phyloP scores from a whole-genome alignment of 176 grass and related monocot species.

The Alopecurus myosuroides region DNA sequence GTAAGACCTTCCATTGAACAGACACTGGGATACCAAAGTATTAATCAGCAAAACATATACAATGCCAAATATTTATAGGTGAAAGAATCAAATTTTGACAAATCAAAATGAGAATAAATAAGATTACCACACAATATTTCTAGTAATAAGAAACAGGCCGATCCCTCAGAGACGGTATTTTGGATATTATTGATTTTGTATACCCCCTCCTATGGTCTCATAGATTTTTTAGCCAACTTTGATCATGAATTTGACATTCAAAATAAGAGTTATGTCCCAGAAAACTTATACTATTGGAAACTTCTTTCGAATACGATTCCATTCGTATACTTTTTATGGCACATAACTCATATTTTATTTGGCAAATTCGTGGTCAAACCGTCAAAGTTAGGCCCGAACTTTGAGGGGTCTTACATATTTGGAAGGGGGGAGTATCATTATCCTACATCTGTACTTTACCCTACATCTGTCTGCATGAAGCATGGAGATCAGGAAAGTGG shows the following conservation, averaged over 20 bases:
- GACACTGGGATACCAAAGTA: constrained; percentile 60
- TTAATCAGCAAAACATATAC: constrained; percentile 5
- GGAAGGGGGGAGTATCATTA: background rate
- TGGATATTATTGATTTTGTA: background rate
- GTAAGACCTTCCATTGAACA: constrained; percentile 89
- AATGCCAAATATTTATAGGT: background rate
- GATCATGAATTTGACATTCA: background rate
- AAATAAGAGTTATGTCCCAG: background rate
- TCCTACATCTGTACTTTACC: background rate
- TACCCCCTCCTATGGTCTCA: background rate
- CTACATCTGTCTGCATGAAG: background rate
- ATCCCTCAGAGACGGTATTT: background rate
- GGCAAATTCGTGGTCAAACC: background rate
- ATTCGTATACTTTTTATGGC: background rate
- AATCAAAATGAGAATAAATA: background rate
- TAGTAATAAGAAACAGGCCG: background rate
- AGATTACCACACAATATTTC: background rate
- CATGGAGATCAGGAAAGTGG: background rate
- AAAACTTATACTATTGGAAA: background rate
- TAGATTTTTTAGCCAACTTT: background rate
- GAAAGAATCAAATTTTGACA: background rate
- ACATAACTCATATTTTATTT: background rate
- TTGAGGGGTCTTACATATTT: background rate
- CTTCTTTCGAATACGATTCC: background rate
- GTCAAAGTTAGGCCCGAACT: background rate